These are phyloP conservation scores for Sechiopsis laciniata DNA, from an alignment of 306 rosid genomes.

Conservation along the genomic window DNA sequence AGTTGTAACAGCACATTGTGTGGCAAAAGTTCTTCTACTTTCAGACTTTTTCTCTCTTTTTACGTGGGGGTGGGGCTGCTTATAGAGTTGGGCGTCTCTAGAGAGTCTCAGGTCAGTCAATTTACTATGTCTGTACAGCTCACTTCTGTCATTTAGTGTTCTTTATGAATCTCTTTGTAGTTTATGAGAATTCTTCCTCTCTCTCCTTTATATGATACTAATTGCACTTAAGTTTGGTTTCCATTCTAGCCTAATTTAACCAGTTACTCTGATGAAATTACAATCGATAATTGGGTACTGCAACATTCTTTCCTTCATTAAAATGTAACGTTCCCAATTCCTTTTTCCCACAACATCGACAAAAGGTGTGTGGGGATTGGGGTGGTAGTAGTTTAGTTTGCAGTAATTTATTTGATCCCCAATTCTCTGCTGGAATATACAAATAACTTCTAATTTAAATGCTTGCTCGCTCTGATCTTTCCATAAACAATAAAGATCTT, in stretches of 20 bases:
- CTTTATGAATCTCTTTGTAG: constrained; percentile 6
- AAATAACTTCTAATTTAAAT: not conserved
- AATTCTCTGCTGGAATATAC: not conserved
- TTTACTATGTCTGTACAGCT: not conserved
- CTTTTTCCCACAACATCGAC: not conserved
- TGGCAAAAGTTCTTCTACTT: not conserved
- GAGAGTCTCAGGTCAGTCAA: not conserved
- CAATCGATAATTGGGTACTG: not conserved
- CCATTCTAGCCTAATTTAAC: not conserved
- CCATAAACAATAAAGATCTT: constrained; percentile 17
- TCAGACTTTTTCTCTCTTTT: no score
- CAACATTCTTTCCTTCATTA: constrained; percentile 5
- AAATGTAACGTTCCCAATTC: not conserved
- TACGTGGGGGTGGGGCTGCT: not conserved
- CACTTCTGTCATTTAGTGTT: not conserved
- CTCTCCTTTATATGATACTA: not conserved
- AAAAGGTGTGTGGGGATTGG: not conserved
- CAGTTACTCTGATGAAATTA: not conserved
- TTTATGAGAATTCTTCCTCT: not conserved
- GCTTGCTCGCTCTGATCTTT: not conserved
- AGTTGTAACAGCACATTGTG: not conserved
- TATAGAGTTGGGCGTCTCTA: not conserved
- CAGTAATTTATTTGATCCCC: not conserved
- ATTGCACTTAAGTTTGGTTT: not conserved
- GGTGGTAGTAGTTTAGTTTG: not conserved